Conservation (phyloP, 805 yeast genomes). For the Metschnikowia dekortorum region DNA sequence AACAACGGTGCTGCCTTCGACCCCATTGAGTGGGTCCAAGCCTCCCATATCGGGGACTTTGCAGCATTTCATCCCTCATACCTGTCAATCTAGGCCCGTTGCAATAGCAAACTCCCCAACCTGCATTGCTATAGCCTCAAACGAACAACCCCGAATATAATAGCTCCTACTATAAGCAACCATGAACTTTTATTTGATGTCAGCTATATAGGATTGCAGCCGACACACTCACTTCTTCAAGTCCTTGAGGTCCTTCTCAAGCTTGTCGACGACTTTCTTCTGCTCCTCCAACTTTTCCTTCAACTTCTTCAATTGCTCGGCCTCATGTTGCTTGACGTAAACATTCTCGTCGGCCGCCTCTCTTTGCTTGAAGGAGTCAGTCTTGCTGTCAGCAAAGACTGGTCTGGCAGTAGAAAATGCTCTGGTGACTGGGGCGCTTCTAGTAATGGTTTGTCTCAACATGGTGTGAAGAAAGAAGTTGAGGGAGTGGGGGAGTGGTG, state of each 20-base stretch:
- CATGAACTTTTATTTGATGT: not conserved
- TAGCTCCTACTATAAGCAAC: not conserved
- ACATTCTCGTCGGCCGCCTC: conserved; percentile 89
- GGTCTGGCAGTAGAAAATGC: conserved; percentile 14
- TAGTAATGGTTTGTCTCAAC: conserved; percentile 20
- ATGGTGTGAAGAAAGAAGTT: conserved; percentile 5
- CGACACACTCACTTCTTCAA: conserved; percentile 42
- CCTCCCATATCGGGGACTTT: no score
- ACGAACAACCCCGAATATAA: no score
- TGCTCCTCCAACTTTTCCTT: conserved; percentile 74
- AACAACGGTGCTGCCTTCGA: no score
- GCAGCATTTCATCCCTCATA: no score
- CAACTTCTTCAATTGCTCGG: conserved; percentile 75
- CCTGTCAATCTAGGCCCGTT: no score
- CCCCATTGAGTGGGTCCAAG: no score
- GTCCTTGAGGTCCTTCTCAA: conserved; percentile 47
- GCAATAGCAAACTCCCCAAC: no score
- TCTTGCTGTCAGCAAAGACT: conserved; percentile 5
- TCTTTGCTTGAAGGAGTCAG: conserved; percentile 56
- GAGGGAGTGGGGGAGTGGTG: not conserved
- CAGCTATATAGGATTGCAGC: not conserved
- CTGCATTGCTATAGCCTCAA: not conserved
- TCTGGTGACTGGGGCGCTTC: conserved; percentile 14
- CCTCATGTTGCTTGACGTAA: conserved; percentile 84
- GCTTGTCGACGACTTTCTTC: conserved; percentile 51